Evolutionary conservation across 2,329 filamentous ascomycete species (phyloP).

Genomic region (Falciphora oryzae): DNA sequence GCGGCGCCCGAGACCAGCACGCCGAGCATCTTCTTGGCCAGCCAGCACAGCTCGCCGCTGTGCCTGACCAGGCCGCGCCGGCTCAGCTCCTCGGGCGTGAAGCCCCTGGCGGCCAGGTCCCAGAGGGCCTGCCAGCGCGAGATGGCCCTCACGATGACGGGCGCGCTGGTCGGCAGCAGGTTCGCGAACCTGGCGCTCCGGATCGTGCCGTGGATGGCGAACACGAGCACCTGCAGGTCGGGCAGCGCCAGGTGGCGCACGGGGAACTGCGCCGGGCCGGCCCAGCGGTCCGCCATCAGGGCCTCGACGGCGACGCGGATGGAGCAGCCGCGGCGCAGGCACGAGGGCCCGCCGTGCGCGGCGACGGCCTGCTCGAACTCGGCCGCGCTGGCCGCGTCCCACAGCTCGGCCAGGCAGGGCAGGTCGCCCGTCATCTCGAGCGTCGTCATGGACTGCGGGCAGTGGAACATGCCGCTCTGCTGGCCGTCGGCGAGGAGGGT

Average conservation of each 20-base stretch:
- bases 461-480: conserved; percentile 21
- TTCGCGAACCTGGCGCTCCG: conserved; percentile 8
- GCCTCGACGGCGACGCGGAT: conserved; percentile 6
- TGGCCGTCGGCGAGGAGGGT: conserved; percentile 23
- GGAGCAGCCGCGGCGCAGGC: conserved; percentile 1
- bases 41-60: conserved; percentile 9
- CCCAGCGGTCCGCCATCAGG: conserved; percentile 1
- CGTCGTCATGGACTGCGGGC: conserved; percentile 17
- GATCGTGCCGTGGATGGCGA: conserved; percentile 8
- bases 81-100: conserved; percentile 8
- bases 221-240: conserved; percentile 8
- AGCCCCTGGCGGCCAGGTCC: neutral
- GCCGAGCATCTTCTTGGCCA: conserved; percentile 7
- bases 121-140: conserved; percentile 9
- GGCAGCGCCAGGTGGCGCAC: neutral
- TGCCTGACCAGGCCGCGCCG: conserved; percentile 6
- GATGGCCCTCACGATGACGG: conserved; percentile 7
- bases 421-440: conserved; percentile 21
- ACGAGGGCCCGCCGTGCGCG: neutral
- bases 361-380: conserved; percentile 15
- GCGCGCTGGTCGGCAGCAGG: conserved; percentile 5
- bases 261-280: neutral
- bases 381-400: conserved; percentile 18
- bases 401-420: conserved; percentile 19
- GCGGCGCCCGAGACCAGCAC: conserved; percentile 5